Base-by-base conservation (phyloP, 2,329 filamentous ascomycete species). In the Volutella citrinella region DNA sequence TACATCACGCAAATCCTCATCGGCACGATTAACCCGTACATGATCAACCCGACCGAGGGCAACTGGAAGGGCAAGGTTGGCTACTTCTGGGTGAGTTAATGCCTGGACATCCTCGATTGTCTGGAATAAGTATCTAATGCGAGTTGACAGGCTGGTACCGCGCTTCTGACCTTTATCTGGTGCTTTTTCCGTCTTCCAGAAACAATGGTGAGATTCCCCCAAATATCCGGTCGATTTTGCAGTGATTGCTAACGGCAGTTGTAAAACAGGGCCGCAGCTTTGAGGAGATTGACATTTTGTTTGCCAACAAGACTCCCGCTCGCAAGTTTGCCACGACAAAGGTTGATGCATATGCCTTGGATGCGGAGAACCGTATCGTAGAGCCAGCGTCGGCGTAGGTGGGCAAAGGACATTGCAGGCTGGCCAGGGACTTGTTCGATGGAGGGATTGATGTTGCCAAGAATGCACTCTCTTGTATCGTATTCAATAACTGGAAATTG, bases 271-370 rank as follows among this genome's bases (percentile, higher is more conserved):
- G 61, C 3, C 61, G 68, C 29, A 71, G 68, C 0, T 68, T 74
- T 31, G 70, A 72, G 42, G 73, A 78, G 53, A 59, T 78, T 7
- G 73, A 76, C 34, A 60, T 68, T n/a, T 42, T 78, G 16, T 78
- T 78, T 48, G 62, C 66, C 25, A 55, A 55, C n/a, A 52, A 48
- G 21, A 53, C 64, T 5, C 41, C 61, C 4, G 63, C 66, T 4
- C 56, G 66, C 7, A 58, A 66, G 20, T 71, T 67, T 33, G 38
- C 57, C 2, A 44, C 33, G 17, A 58, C 55, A 2, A 52, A 60
- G 7, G 60, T 65, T 3, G 56, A 64, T 17, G 46, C 46, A 4
- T 49, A 50, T 19, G 44, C 47, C 2, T 32, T 35, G 15, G 27
- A 34, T 8, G 38, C 26, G 11, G 31, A 36, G 15, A 15, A 17